A percentile compares a stretch with the other conserved stretches of the same genome.
Evolutionary conservation across 2,329 filamentous ascomycete species (phyloP).

Genomic region (Penicillium vulpinum): DNA sequence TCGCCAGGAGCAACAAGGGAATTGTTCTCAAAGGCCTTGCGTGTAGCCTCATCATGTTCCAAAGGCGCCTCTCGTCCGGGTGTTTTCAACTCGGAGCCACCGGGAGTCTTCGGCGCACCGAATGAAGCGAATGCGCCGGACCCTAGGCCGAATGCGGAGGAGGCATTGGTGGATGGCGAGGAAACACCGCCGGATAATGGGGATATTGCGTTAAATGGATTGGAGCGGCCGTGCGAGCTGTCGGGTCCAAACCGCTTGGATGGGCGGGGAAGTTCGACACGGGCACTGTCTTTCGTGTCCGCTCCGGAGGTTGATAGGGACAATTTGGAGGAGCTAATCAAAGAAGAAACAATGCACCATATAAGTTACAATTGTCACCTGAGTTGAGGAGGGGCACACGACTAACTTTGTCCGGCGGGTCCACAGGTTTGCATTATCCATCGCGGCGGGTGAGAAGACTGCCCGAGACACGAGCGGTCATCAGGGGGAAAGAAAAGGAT

Average conservation of each 20-base stretch:
- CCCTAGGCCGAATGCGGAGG: constrained; percentile 88
- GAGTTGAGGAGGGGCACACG: constrained; percentile 2
- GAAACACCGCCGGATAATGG: constrained; percentile 68
- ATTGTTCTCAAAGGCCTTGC: constrained; percentile 44
- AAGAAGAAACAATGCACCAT: constrained; percentile 5
- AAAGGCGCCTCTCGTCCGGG: constrained; percentile 57
- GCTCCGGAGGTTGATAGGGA: constrained; percentile 74
- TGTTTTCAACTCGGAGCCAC: constrained; percentile 74
- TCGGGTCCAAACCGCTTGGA: constrained; percentile 75
- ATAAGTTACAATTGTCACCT: background rate
- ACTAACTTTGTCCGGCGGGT: constrained; percentile 52
- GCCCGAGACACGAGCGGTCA: constrained; percentile 41
- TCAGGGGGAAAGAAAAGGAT: constrained; percentile 28
- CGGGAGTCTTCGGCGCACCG: constrained; percentile 84
- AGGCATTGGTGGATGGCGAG: constrained; percentile 74
- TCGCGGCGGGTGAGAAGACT: constrained; percentile 39
- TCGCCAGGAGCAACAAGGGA: constrained; percentile 35
- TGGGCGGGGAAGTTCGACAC: constrained; percentile 62
- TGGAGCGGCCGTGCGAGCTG: constrained; percentile 69
- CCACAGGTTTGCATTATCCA: constrained; percentile 55
- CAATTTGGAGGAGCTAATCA: constrained; percentile 78
- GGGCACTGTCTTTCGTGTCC: constrained; percentile 54
- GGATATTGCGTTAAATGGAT: constrained; percentile 75
- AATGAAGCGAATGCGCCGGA: constrained; percentile 97
- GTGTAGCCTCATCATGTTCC: constrained; percentile 36